A percentile compares a stretch with the other conserved stretches of the same genome.
phyloP scores from a whole-genome alignment of 129 eudicot species.

The Lactuca sativa region DNA sequence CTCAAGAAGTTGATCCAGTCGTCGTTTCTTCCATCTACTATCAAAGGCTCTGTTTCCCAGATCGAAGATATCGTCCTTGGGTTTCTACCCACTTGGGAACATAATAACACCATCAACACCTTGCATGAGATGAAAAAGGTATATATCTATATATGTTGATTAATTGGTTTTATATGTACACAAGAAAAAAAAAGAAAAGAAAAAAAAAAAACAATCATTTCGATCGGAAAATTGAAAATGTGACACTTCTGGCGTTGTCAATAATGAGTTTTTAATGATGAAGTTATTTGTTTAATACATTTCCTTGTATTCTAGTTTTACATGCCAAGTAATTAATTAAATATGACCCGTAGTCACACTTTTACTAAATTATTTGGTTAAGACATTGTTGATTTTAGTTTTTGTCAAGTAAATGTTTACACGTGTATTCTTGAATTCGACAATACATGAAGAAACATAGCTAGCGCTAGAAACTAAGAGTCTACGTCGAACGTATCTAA shows the following conservation, averaged over 20 bases:
- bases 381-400: neutral
- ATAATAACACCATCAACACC: slow-evolving; percentile 44
- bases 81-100: slow-evolving; percentile 53
- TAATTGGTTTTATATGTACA: neutral
- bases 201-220: neutral
- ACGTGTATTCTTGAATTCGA: neutral
- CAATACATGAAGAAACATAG: neutral
- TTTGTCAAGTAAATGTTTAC: neutral
- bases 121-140: slow-evolving; percentile 86
- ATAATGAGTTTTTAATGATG: too few species aligned
- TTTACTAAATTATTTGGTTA: too few species aligned
- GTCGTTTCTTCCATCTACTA: slow-evolving; percentile 55
- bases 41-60: slow-evolving; percentile 44
- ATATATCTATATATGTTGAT: neutral
- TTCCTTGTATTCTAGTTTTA: too few species aligned
- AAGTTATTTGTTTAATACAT: too few species aligned
- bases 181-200: neutral
- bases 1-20: slow-evolving; percentile 69
- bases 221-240: neutral
- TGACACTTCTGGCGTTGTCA: too few species aligned
- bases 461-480: neutral
- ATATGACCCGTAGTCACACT: too few species aligned
- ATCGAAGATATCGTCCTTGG: slow-evolving; percentile 53
- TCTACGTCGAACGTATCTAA: neutral
- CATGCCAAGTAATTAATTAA: too few species aligned